A percentile compares a stretch with the other conserved stretches of the same genome.
Conservation (phyloP, 73 alveolate species). For the Symbiodinium pilosum region DNA sequence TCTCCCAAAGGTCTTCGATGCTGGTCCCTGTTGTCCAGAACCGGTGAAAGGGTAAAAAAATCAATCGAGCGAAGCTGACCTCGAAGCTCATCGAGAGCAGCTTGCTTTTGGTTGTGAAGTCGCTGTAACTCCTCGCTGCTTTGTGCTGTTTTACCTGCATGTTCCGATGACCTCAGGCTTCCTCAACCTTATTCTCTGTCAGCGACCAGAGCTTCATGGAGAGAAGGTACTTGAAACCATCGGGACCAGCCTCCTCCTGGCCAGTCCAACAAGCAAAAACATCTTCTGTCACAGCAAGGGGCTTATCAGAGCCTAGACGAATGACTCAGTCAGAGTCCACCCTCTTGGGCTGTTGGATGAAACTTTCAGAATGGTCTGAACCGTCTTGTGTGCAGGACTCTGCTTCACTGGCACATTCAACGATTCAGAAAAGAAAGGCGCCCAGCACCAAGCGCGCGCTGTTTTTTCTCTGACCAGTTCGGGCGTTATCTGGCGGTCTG, state of each 20-base stretch:
- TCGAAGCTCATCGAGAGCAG: conserved; percentile 48
- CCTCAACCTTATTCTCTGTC: conserved; percentile 97
- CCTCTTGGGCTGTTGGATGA: too few relatives aligned
- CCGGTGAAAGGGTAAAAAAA: background rate
- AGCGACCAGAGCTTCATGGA: conserved; percentile 97
- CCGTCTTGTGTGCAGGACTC: too few relatives aligned
- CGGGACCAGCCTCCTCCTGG: conserved; percentile 89
- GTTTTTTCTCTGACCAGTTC: too few relatives aligned
- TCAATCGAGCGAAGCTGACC: background rate
- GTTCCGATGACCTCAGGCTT: background rate
- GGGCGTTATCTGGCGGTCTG: too few relatives aligned
- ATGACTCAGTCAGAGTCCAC: too few relatives aligned
- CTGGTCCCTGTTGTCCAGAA: background rate
- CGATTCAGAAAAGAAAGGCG: too few relatives aligned
- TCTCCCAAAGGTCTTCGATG: conserved; percentile 53
- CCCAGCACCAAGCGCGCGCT: too few relatives aligned
- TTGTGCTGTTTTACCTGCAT: too few relatives aligned
- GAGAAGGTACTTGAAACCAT: conserved; percentile 97
- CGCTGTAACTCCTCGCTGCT: conserved; percentile 20
- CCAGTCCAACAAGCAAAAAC: background rate
- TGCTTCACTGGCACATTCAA: too few relatives aligned
- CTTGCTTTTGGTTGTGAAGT: background rate
- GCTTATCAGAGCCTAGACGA: too few relatives aligned
- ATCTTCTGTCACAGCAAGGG: too few relatives aligned
- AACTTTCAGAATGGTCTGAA: too few relatives aligned